phyloP scores from a whole-genome alignment of 2,329 filamentous ascomycete genomes.

The Aspergillus ruber region DNA sequence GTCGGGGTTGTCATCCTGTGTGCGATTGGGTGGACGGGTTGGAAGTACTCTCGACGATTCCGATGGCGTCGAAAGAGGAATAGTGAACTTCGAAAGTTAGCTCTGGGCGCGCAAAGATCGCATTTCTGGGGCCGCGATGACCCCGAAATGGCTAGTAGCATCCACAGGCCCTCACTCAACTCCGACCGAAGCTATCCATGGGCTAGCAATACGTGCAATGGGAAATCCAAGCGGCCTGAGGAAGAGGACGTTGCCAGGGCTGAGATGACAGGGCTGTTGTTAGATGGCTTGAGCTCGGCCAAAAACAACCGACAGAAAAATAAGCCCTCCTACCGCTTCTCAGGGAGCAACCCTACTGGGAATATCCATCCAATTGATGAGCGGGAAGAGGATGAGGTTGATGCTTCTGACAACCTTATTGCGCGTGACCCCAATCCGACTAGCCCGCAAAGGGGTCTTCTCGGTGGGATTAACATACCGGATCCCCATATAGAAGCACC shows the following conservation, averaged over 20 bases:
- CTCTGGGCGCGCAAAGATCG: constrained; percentile 45
- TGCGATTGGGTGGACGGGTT: constrained; percentile 41
- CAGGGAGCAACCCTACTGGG: constrained; percentile 44
- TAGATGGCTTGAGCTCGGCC: constrained; percentile 35
- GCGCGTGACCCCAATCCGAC: constrained; percentile 8
- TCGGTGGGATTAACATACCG: constrained; percentile 1
- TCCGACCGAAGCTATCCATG: constrained; percentile 21
- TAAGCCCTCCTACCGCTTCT: constrained; percentile 33
- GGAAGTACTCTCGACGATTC: constrained; percentile 48
- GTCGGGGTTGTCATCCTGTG: constrained; percentile 53
- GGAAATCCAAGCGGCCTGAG: constrained; percentile 20
- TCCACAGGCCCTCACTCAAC: constrained; percentile 21
- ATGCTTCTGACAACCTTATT: constrained; percentile 4
- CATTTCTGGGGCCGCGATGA: constrained; percentile 35
- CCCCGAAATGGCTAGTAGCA: constrained; percentile 33
- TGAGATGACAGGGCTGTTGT: constrained; percentile 38
- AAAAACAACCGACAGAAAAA: constrained; percentile 34
- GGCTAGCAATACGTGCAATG: constrained; percentile 16
- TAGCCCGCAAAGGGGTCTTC: neutral
- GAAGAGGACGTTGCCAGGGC: constrained; percentile 22
- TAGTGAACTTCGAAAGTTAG: constrained; percentile 49
- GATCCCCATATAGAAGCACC: constrained; percentile 23
- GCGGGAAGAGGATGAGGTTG: constrained; percentile 52
- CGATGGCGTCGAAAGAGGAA: constrained; percentile 42
- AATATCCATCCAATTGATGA: constrained; percentile 60